Base-by-base conservation (phyloP, 495 filamentous ascomycete genomes). In the Neurospora sp. region DNA sequence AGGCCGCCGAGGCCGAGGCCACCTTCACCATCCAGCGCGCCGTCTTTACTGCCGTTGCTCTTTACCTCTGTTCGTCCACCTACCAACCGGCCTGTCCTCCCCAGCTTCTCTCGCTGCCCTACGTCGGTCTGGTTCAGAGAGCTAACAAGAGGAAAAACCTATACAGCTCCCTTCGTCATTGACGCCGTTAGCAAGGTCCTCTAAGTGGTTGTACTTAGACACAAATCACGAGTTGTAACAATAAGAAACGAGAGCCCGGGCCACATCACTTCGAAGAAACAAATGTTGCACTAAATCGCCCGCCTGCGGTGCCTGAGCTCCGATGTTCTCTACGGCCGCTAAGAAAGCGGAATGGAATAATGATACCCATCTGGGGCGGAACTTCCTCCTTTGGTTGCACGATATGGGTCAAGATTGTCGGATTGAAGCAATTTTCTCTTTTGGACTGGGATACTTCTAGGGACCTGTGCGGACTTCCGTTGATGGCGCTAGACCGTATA, bases 1-100 rank as follows among this genome's bases (percentile, higher is more conserved):
- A 79, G 84, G 87, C 86, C 62, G 88, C 88, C 79, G 93, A 96
- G 85, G 82, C 85, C 69, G 89, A 93, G 83, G 93, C 94, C 48
- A 84, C 80, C 78, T 85, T 87, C 79, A 92, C 90, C 69, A 79
- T 94, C 77, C 88, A 89, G 79, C 85, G 83, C 69, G 89, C 89
- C 75, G 75, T 93, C 72, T 86, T 87, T 40, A 86, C 88, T 69
- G 88, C 90, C 74, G 81, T 92, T 76, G 73, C 91, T 39, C 88
- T 97, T 74, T 97, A 97, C 83, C 84, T 97, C 70, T 94, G 94
- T 97, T 89, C 76, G 91, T 82, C 28, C 45, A 59, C 15, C 31
- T 43, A 36, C 38, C 3, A 69, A 48, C n/a, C 42, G 19, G 9
- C 42, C 39, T 34, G 3, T 54, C 39, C 17, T 31, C 19, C n/a